A percentile compares a stretch with the other conserved stretches of the same genome.
These are phyloP conservation scores for Paraleonurus japonicus DNA, from an alignment of 257 asterid genomes.

Conservation along the genomic window DNA sequence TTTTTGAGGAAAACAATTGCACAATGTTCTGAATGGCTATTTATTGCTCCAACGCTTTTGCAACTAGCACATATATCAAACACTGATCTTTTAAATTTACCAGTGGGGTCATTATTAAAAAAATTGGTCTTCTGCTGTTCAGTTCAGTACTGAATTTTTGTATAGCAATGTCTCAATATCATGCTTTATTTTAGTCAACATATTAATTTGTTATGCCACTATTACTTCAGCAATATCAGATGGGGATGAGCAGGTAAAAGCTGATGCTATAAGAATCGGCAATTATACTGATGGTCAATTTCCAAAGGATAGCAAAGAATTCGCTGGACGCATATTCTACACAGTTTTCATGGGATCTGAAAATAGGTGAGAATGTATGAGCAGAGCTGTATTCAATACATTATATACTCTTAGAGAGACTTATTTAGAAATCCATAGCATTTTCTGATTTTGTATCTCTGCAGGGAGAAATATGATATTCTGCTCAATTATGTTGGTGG, in stretches of 20 bases:
- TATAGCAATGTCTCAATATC: not conserved
- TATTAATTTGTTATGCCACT: slow-evolving; percentile 17
- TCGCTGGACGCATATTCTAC: slow-evolving; percentile 85
- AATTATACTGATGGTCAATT: slow-evolving; percentile 67
- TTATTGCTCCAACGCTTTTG: not conserved
- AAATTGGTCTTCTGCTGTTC: not conserved
- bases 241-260: slow-evolving; percentile 84
- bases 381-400: not conserved
- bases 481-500: not conserved
- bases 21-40: not conserved
- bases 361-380: slow-evolving; percentile 58
- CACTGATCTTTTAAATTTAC: not conserved
- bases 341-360: slow-evolving; percentile 95
- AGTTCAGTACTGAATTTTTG: not conserved
- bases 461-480: not conserved
- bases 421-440: not conserved
- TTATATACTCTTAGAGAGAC: not conserved
- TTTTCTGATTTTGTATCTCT: not conserved
- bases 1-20: not conserved
- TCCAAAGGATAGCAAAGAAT: slow-evolving; percentile 89
- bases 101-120: not conserved
- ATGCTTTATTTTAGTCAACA: not conserved
- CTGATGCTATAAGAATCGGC: slow-evolving; percentile 90
- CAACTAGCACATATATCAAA: not conserved
- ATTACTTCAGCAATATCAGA: slow-evolving; percentile 61